These are phyloP conservation scores for Exserohilum turcica DNA, from an alignment of 2,329 filamentous ascomycete genomes.

Conservation along the genomic window DNA sequence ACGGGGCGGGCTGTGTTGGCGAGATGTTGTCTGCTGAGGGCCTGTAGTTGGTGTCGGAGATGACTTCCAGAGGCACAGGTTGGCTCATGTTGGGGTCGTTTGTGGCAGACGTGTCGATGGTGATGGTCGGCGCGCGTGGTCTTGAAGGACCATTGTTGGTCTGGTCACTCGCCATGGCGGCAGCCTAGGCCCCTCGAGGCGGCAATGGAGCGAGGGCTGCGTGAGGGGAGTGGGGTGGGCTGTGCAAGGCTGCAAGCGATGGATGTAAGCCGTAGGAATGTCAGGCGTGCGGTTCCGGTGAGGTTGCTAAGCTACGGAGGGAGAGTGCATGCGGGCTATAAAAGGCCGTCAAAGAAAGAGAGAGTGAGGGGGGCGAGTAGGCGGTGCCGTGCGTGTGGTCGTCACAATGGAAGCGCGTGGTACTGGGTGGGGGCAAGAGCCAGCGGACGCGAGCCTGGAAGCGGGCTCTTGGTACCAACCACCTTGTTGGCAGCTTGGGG, in stretches of 20 bases:
- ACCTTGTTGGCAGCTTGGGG: slow-evolving; percentile 1
- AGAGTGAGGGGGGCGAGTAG: too few relatives aligned
- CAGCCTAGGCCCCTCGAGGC: slow-evolving; percentile 23
- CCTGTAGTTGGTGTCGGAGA: slow-evolving; percentile 35
- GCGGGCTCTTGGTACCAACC: not conserved
- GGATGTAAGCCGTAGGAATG: slow-evolving; percentile 34
- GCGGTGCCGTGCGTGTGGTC: not conserved
- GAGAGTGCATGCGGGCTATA: slow-evolving; percentile 16
- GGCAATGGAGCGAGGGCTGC: slow-evolving; percentile 9
- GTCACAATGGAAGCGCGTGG: not conserved
- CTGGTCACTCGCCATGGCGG: slow-evolving; percentile 38
- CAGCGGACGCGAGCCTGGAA: slow-evolving; percentile 1
- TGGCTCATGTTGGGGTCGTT: slow-evolving; percentile 43
- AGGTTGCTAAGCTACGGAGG: slow-evolving; percentile 19
- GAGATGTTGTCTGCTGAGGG: slow-evolving; percentile 34
- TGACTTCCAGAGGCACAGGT: slow-evolving; percentile 42
- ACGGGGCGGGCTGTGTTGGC: slow-evolving; percentile 28
- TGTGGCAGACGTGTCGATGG: slow-evolving; percentile 57
- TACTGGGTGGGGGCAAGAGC: slow-evolving; percentile 7
- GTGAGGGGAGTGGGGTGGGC: not conserved
- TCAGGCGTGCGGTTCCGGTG: slow-evolving; percentile 39
- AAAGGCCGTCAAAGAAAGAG: slow-evolving; percentile 13
- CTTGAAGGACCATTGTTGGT: slow-evolving; percentile 40
- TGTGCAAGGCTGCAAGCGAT: slow-evolving; percentile 21
- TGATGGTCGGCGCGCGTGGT: slow-evolving; percentile 57